A percentile compares a stretch with the other conserved stretches of the same genome.
Conservation (phyloP, 148 eudicot species). For the Chenopodium berlandieri region DNA sequence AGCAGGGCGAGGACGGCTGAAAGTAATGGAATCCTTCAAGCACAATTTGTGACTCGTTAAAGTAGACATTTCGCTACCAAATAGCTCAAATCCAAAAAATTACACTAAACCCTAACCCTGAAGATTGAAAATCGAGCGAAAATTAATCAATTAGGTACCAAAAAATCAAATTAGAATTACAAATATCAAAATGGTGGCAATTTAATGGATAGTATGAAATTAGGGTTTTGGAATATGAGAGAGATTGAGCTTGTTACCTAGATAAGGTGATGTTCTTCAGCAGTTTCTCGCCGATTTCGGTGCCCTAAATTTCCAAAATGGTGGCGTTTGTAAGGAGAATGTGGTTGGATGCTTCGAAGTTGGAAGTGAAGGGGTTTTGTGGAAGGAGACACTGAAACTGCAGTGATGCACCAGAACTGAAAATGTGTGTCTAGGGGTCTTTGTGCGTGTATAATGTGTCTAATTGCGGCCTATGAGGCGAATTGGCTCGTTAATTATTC, state of each 20-base stretch:
- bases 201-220: not conserved
- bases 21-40: conserved; percentile 14
- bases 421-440: too few species aligned
- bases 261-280: not conserved
- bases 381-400: too few species aligned
- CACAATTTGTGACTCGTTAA: conserved; percentile 15
- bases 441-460: too few species aligned
- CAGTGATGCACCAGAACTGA: too few species aligned
- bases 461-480: too few species aligned
- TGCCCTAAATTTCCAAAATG: too few species aligned
- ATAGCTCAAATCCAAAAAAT: not conserved
- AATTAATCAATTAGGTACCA: not conserved
- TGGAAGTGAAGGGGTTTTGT: too few species aligned
- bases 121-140: not conserved
- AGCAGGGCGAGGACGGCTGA: conserved; percentile 5
- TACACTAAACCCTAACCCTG: not conserved
- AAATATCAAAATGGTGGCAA: not conserved
- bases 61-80: conserved; percentile 4
- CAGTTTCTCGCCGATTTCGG: too few species aligned
- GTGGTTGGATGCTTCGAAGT: too few species aligned
- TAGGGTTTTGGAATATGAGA: not conserved
- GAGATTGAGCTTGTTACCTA: not conserved
- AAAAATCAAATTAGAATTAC: not conserved
- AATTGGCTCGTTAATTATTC: too few species aligned
- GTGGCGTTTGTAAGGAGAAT: too few species aligned